Evolutionary conservation across 2,329 filamentous ascomycete species (phyloP), one percentile per base, ranked within the genome.

Genomic region (Ophiostoma novo-ulmi): DNA sequence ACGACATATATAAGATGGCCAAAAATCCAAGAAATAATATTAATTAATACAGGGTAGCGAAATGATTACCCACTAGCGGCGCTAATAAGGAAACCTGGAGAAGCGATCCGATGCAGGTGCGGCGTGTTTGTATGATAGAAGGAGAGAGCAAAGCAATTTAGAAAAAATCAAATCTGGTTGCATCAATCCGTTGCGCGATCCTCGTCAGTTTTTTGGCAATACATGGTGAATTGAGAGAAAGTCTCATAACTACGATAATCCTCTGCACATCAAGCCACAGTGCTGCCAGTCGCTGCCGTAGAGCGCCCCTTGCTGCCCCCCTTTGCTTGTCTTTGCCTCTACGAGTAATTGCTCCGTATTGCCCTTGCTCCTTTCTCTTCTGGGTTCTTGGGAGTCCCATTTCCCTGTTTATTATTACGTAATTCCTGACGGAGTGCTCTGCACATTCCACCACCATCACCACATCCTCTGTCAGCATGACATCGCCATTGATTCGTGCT

Each of bases 21-120:
- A 31, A 31, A 55, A 55, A 55, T 20, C 2, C 41, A 58, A 58
- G 10, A 26, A 58, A 26, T 13, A 5, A 5, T 5, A 26, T 11
- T 26, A 26, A 1, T 13, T 26, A 58, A 58, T 58, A 58, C 52
- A n/a, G 52, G 52, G 52, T 58, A 58, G 20, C 52, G 52, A 58
- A 26, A 58, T 58, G 22, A 58, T 26, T 58, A 58, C 52, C 22
- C 58, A 63, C 58, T 63, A 35, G 58, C 26, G 58, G 58, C 58
- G 58, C 58, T 63, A 63, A 14, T 63, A 10, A 22, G 26, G 22
- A 63, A 63, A 35, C 14, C 58, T 35, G 58, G 58, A 63, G 58
- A 63, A 35, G 58, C 58, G 58, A 63, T 63, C 26, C 44, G 44
- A 52, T 44, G 39, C 14, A 44, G n/a, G 17, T 26, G 52, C 52